Evolutionary conservation across 1,284 basidiomycete species (phyloP), one percentile per base, ranked within the genome.

Genomic region (Meira miltonrushii): DNA sequence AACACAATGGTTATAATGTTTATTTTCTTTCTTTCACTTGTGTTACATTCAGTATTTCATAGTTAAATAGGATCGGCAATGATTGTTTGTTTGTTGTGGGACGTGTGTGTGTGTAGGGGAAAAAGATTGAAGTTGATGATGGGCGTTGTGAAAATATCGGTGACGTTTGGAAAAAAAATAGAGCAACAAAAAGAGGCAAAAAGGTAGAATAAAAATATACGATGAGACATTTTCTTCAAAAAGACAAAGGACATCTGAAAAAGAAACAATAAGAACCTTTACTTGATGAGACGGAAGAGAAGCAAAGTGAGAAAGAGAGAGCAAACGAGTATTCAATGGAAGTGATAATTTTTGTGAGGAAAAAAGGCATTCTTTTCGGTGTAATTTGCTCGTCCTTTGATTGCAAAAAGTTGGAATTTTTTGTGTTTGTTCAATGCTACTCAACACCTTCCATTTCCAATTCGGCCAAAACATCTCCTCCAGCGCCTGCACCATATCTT

Each of bases 361-460:
- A 40, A 48, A 48, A 19, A 48, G 21, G 46, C 19, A 43, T 43
- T 6, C 41, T n/a, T 43, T 5, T 43, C 6, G 19, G 19, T 43
- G 41, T 4, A n/a, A 21, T 43, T 43, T 33, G 28, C 28, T 33
- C 28, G 28, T 33, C 28, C 28, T 43, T 43, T 43, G 40, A 19
- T 19, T 43, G 40, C 3, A 43, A 5, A 15, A 43, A 15, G 15
- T 5, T 15, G 19, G 10, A 5, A 43, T 43, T 43, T 15, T 43
- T 15, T 40, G 39, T 10, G n/a, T 40, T 40, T 10, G 10, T 10
- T 12, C 44, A 21, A 48, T 21, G 56, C 57, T 46, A 64, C 39
- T 68, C 64, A 56, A 71, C 71, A 33, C 67, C 71, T 50, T 76
- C 74, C 74, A 76, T 76, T 59, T 76, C 74, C 72, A 76, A 75